Base-by-base conservation (phyloP, 164 flowering plant species). In the Pachysandra terminalis region DNA sequence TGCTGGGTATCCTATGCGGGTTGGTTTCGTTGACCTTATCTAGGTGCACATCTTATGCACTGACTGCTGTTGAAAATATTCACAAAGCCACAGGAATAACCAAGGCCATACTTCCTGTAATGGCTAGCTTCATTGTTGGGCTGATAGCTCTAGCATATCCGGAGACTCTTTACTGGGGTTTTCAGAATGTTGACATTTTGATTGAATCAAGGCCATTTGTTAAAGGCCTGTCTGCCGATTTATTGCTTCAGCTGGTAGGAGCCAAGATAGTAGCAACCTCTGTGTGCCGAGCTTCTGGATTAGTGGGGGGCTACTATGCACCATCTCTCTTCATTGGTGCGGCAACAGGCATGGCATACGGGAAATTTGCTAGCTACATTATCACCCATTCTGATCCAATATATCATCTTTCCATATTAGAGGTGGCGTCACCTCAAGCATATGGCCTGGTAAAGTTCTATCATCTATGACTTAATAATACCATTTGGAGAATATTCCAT, bases 291-390 rank as follows among this genome's bases (percentile, higher is more conserved):
- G 97, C 93, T 37, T 88, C 93, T 66, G 98, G 97, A 59, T 78
- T 94, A 70, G 98, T 94, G 8, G 98, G 98, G 56, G 98, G 98
- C 6, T 91, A 88, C 69, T 91, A 94, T 80, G 98, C 98, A 5
- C 98, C 98, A 27, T 87, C 96, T 59, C 88, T 94, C 51, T 90
- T 91, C 76, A 91, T 93, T 69, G 98, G 98, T 64, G 98, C 93
- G 49, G 98, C 97, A 74, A 88, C 96, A 32, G 98, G 98, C 68
- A 88, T 87, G 89, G 96, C 93, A 63, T 93, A 89, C 84, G 98
- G 98, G 64, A 87, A 90, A 78, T 68, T 89, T 64, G 81, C 81
- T 60, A 76, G 79, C 71, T 58, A 73, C 68, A 75, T 74, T 51
- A 65, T 86, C 72, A 71, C 91, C 57, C 81, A 81, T 56, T 71